A percentile compares a stretch with the other conserved stretches of the same genome.
Evolutionary conservation across 2,329 filamentous ascomycete genomes (phyloP).

Genomic region (Xenoacremonium recifei): DNA sequence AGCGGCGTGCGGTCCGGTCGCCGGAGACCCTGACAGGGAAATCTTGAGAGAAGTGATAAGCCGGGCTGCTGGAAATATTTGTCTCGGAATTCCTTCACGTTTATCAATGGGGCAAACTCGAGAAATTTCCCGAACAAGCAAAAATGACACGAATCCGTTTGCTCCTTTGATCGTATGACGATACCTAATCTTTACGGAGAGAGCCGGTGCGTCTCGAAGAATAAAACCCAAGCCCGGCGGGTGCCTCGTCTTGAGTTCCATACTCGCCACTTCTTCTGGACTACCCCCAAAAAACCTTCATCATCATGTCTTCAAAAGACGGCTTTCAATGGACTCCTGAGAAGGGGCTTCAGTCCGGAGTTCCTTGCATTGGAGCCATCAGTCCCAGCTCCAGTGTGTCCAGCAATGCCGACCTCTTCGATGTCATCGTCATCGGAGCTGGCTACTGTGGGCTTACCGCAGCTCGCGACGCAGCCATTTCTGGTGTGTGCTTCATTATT

Average conservation of each 20-base stretch:
- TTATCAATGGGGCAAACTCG: too few relatives aligned
- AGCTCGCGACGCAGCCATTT: conserved; percentile 24
- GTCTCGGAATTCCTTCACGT: too few relatives aligned
- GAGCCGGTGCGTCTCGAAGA: too few relatives aligned
- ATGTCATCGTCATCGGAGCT: conserved; percentile 30
- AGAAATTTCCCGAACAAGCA: background rate
- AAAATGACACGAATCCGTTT: background rate
- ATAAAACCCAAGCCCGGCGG: too few relatives aligned
- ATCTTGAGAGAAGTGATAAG: conserved; percentile 8
- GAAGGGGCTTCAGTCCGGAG: conserved; percentile 27
- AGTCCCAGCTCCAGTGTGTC: conserved; percentile 22
- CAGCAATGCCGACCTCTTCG: conserved; percentile 13
- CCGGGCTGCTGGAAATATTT: too few relatives aligned
- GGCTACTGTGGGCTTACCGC: conserved; percentile 30
- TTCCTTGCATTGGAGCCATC: conserved; percentile 30
- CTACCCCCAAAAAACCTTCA: too few relatives aligned
- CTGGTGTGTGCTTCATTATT: conserved; percentile 18
- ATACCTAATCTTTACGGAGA: too few relatives aligned
- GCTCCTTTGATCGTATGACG: too few relatives aligned
- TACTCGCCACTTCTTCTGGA: too few relatives aligned
- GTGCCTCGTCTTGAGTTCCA: too few relatives aligned
- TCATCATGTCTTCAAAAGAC: conserved; percentile 27
- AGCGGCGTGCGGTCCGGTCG: background rate
- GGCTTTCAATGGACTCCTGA: conserved; percentile 30
- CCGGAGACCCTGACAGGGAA: background rate